phyloP scores from a whole-genome alignment of 352 stramenopile genomes.

The Globisporangium ultimum region DNA sequence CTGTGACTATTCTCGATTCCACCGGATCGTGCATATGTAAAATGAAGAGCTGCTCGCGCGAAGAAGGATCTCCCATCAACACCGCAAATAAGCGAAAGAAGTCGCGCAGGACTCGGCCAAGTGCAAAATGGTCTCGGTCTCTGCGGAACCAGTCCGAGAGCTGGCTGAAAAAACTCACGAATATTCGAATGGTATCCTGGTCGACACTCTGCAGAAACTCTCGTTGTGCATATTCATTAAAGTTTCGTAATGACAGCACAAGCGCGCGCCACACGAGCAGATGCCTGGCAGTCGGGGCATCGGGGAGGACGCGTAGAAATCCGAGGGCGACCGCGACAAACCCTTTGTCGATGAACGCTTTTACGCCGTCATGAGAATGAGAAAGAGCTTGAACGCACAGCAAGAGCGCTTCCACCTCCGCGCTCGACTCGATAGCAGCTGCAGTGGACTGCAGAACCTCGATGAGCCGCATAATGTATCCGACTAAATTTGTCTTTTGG shows the following conservation, averaged over 20 bases:
- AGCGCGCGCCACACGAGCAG: constrained; percentile 13
- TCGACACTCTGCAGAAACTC: constrained; percentile 2
- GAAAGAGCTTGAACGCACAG: constrained; percentile 17
- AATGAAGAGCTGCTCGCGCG: background rate
- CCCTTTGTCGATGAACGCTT: constrained; percentile 10
- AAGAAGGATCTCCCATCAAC: background rate
- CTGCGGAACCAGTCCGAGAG: constrained; percentile 8
- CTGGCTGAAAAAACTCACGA: constrained; percentile 7
- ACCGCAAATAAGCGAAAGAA: constrained; percentile 7
- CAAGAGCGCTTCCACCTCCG: constrained; percentile 13
- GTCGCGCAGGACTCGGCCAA: constrained; percentile 11
- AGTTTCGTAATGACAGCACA: constrained; percentile 9
- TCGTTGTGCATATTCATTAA: constrained; percentile 1
- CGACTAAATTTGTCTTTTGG: constrained; percentile 1
- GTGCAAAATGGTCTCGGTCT: background rate
- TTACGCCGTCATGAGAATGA: constrained; percentile 7
- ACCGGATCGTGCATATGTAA: background rate
- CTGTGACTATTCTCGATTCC: background rate
- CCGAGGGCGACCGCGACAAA: constrained; percentile 3
- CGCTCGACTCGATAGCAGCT: background rate
- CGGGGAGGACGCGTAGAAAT: constrained; percentile 6
- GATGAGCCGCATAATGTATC: constrained; percentile 10
- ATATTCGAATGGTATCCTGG: background rate
- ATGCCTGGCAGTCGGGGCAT: background rate
- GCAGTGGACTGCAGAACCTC: background rate